A percentile compares a stretch with the other conserved stretches of the same genome.
Evolutionary conservation across 2,329 filamentous ascomycete genomes (phyloP).

Genomic region (Aspergillus unguis): DNA sequence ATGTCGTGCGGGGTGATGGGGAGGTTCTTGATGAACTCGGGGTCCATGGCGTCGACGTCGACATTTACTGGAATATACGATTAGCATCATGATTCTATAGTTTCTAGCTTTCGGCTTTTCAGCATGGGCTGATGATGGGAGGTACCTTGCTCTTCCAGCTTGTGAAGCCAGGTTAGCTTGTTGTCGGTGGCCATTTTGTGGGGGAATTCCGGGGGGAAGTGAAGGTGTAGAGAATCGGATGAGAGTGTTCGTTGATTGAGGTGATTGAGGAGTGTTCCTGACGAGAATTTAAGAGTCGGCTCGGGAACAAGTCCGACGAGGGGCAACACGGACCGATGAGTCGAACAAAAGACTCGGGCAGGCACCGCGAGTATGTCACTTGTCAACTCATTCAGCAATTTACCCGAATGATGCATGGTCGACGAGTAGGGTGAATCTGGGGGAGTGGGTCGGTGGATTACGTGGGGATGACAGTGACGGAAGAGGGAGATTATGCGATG

Average conservation of each 20-base stretch:
- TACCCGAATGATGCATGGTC: background rate
- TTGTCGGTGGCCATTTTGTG: background rate
- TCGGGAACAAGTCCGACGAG: background rate
- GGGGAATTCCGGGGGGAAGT: background rate
- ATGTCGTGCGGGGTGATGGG: slow-evolving; percentile 2
- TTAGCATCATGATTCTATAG: background rate
- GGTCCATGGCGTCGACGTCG: slow-evolving; percentile 4
- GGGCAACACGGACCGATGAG: background rate
- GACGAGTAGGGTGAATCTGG: background rate
- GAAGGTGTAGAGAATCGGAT: background rate
- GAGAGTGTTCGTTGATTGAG: background rate
- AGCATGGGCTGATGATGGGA: background rate
- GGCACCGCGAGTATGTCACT: too few species aligned
- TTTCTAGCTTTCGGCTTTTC: too few species aligned
- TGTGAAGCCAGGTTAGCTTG: background rate
- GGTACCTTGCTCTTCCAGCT: background rate
- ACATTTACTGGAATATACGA: background rate
- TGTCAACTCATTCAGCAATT: background rate
- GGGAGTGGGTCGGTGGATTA: background rate
- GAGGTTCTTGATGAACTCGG: slow-evolving; percentile 1
- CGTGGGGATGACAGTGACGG: background rate
- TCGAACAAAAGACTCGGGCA: background rate
- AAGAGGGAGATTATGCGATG: background rate
- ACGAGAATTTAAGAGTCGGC: background rate
- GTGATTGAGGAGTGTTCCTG: background rate